These are phyloP conservation scores for Aquilaria sinensis DNA, from an alignment of 345 rosid genomes.

Conservation along the genomic window DNA sequence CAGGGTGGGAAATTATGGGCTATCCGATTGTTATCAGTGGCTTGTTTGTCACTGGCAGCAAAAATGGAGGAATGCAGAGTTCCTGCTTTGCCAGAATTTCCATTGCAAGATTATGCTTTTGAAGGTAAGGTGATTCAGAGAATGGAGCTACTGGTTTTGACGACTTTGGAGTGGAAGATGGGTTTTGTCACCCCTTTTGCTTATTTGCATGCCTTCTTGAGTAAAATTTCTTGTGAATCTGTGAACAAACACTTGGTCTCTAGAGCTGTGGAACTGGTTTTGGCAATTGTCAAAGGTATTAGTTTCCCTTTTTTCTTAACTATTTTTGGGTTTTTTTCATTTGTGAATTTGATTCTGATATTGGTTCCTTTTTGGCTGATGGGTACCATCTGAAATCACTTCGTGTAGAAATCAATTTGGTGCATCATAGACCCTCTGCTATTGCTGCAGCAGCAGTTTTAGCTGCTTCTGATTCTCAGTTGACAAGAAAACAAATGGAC, in stretches of 20 bases:
- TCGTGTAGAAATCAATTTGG: slow-evolving; percentile 47
- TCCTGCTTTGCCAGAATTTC: slow-evolving; percentile 55
- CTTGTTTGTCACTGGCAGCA: slow-evolving; percentile 77
- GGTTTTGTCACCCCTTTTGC: slow-evolving; percentile 61
- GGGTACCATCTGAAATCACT: slow-evolving; percentile 1
- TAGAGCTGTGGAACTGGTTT: slow-evolving; percentile 42
- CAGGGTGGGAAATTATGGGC: slow-evolving; percentile 77
- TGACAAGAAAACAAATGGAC: slow-evolving; percentile 50
- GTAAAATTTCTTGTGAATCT: slow-evolving; percentile 29
- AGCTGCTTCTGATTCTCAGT: slow-evolving; percentile 42
- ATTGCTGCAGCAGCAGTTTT: slow-evolving; percentile 73
- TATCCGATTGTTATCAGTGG: slow-evolving; percentile 57
- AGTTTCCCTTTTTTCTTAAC: not conserved
- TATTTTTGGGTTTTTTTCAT: not conserved
- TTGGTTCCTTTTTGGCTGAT: not conserved
- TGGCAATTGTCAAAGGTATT: slow-evolving; percentile 52
- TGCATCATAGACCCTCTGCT: slow-evolving; percentile 58
- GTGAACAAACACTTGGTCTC: slow-evolving; percentile 29
- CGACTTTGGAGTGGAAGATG: slow-evolving; percentile 78
- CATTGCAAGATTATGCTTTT: slow-evolving; percentile 37
- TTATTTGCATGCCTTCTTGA: slow-evolving; percentile 52
- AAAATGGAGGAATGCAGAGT: slow-evolving; percentile 77
- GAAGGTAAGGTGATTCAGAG: slow-evolving; percentile 45
- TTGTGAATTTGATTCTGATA: not conserved
- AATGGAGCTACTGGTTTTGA: slow-evolving; percentile 65